Percentiles rank a stretch among this genome's conserved stretches.
phyloP scores from a whole-genome alignment of 2,329 filamentous ascomycete genomes.

The Didymella sp. region DNA sequence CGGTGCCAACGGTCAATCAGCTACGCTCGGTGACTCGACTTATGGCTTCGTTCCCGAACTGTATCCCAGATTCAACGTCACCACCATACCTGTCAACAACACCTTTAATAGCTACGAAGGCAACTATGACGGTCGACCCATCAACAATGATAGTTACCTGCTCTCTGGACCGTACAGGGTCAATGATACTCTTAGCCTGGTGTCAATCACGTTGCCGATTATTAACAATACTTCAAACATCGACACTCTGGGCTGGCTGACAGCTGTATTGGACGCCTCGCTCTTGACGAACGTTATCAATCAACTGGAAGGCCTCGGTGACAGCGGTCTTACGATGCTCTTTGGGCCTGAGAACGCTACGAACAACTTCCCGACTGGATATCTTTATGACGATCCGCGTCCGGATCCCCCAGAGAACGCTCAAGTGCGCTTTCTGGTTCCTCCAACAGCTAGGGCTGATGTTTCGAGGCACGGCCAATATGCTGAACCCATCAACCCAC shows the following conservation, averaged over 20 bases:
- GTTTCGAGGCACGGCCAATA: slow-evolving; percentile 39
- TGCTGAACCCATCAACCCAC: slow-evolving; percentile 30
- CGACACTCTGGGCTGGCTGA: slow-evolving; percentile 83
- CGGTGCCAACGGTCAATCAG: slow-evolving; percentile 63
- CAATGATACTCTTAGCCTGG: slow-evolving; percentile 74
- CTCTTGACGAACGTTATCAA: slow-evolving; percentile 68
- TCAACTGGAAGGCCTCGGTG: slow-evolving; percentile 73
- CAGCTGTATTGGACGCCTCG: slow-evolving; percentile 73
- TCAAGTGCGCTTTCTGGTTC: slow-evolving; percentile 42
- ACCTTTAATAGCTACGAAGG: slow-evolving; percentile 50
- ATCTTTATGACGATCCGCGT: slow-evolving; percentile 38
- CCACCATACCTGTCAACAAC: slow-evolving; percentile 42
- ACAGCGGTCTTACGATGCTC: slow-evolving; percentile 73
- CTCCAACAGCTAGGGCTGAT: slow-evolving; percentile 38
- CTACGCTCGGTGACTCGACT: slow-evolving; percentile 66
- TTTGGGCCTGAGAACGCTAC: slow-evolving; percentile 70
- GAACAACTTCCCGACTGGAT: slow-evolving; percentile 60
- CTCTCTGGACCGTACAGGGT: slow-evolving; percentile 77
- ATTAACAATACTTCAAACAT: slow-evolving; percentile 67
- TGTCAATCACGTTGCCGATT: slow-evolving; percentile 83
- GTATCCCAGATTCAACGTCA: slow-evolving; percentile 81
- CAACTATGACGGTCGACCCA: slow-evolving; percentile 51
- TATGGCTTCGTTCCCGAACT: slow-evolving; percentile 74
- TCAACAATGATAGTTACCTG: slow-evolving; percentile 64
- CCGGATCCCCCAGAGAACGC: slow-evolving; percentile 33